These are phyloP conservation scores for Sequoiadendron giganteum DNA, from an alignment of 75 land plant species.

Conservation along the genomic window DNA sequence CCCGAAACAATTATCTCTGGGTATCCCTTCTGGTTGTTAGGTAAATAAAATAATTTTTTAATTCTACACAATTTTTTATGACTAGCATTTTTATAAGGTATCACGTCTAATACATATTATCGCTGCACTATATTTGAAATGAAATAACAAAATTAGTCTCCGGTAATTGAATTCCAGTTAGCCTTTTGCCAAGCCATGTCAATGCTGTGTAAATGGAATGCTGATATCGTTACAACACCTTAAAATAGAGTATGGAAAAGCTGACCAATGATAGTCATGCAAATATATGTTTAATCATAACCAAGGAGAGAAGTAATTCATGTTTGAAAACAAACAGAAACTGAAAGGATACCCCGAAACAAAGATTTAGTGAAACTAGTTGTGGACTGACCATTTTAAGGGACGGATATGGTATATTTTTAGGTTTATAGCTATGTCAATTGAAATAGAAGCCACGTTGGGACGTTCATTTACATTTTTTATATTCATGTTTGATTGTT, in stretches of 20 bases:
- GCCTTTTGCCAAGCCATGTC: too few relatives aligned
- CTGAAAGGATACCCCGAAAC: background rate
- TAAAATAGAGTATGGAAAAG: background rate
- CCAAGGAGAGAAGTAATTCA: too few relatives aligned
- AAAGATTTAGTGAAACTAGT: background rate
- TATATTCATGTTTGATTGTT: background rate
- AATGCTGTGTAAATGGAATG: too few relatives aligned
- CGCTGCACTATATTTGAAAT: too few relatives aligned
- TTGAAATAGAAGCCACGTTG: background rate
- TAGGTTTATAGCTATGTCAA: background rate
- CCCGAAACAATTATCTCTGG: too few relatives aligned
- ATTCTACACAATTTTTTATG: too few relatives aligned
- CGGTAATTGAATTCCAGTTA: too few relatives aligned
- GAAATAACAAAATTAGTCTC: too few relatives aligned
- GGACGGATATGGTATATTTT: background rate
- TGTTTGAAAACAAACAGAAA: background rate
- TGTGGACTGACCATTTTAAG: background rate
- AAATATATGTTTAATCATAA: background rate
- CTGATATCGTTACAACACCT: background rate
- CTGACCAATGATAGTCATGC: background rate
- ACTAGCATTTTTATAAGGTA: too few relatives aligned
- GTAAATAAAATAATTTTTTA: too few relatives aligned
- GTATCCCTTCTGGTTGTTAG: too few relatives aligned
- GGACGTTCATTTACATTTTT: background rate
- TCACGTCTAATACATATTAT: too few relatives aligned